Conservation (phyloP, 2,329 filamentous ascomycete genomes). For the Rutstroemia sydowiana region DNA sequence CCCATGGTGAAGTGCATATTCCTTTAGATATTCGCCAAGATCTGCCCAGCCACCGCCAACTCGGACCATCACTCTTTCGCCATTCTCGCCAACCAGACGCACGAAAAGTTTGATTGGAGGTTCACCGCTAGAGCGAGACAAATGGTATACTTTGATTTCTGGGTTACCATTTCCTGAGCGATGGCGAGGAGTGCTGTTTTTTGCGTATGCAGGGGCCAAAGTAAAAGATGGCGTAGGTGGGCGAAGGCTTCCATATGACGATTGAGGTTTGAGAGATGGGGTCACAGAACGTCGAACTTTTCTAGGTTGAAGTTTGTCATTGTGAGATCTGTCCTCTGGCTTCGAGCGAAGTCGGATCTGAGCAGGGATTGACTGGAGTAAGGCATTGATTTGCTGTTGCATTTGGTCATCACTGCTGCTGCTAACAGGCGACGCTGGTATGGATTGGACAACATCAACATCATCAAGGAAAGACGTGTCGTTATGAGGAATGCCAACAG, state of each 20-base stretch:
- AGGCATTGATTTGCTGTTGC: slow-evolving; percentile 71
- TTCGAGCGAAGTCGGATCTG: slow-evolving; percentile 66
- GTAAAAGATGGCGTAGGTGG: slow-evolving; percentile 61
- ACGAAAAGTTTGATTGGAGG: slow-evolving; percentile 93
- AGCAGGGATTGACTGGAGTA: slow-evolving; percentile 69
- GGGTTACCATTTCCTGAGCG: slow-evolving; percentile 47
- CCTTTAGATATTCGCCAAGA: slow-evolving; percentile 85
- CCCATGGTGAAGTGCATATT: slow-evolving; percentile 88
- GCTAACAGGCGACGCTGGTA: slow-evolving; percentile 18
- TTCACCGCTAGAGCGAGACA: slow-evolving; percentile 75
- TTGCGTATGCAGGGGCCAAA: slow-evolving; percentile 52
- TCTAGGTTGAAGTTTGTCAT: slow-evolving; percentile 26
- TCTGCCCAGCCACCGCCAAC: slow-evolving; percentile 99
- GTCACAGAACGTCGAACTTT: slow-evolving; percentile 30
- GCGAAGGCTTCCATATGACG: slow-evolving; percentile 26
- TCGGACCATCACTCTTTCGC: slow-evolving; percentile 93
- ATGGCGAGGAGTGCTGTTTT: slow-evolving; percentile 35
- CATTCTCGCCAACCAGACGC: slow-evolving; percentile 79
- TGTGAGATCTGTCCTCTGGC: slow-evolving; percentile 31
- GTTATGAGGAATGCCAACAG: slow-evolving; percentile 12
- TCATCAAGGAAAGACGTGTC: slow-evolving; percentile 23
- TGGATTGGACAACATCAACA: slow-evolving; percentile 19
- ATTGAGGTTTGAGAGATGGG: slow-evolving; percentile 21
- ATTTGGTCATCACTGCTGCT: slow-evolving; percentile 54
- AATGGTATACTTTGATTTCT: slow-evolving; percentile 87